phyloP scores from a whole-genome alignment of 73 alveolate genomes.

The Urostyla sp. region DNA sequence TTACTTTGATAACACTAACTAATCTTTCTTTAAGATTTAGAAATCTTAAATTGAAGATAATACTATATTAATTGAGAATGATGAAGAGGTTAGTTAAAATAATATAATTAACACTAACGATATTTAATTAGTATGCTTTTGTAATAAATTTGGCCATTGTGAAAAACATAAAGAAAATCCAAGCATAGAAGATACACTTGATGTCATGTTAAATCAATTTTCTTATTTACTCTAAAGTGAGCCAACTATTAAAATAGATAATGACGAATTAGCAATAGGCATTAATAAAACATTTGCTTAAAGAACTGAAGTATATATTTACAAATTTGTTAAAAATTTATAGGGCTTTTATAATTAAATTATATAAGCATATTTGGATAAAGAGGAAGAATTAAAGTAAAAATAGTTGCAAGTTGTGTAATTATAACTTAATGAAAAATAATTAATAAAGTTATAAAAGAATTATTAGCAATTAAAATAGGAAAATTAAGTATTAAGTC shows the following conservation, averaged over 20 bases:
- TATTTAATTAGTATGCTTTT: slow-evolving; percentile 19
- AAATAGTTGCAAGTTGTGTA: not conserved
- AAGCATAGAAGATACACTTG: not conserved
- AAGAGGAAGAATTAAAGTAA: not conserved
- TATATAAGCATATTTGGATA: not conserved
- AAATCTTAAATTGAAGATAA: too few species aligned
- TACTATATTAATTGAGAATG: not conserved
- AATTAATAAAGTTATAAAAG: not conserved
- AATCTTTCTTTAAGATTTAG: too few species aligned
- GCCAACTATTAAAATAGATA: slow-evolving; percentile 9
- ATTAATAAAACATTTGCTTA: not conserved
- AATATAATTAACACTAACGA: not conserved
- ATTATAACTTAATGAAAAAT: not conserved
- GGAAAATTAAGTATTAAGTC: slow-evolving; percentile 12
- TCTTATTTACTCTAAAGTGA: not conserved
- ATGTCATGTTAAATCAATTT: slow-evolving; percentile 2
- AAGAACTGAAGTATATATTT: slow-evolving; percentile 16
- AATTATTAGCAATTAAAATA: not conserved
- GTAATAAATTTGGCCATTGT: slow-evolving; percentile 2
- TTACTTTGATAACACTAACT: not conserved
- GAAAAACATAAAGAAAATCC: slow-evolving; percentile 1
- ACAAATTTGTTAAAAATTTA: not conserved
- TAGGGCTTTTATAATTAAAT: slow-evolving; percentile 26
- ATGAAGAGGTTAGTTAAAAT: not conserved
- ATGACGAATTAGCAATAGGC: not conserved